These are phyloP conservation scores for Aspergillus ostianus DNA, from an alignment of 495 filamentous ascomycete species.

Conservation along the genomic window DNA sequence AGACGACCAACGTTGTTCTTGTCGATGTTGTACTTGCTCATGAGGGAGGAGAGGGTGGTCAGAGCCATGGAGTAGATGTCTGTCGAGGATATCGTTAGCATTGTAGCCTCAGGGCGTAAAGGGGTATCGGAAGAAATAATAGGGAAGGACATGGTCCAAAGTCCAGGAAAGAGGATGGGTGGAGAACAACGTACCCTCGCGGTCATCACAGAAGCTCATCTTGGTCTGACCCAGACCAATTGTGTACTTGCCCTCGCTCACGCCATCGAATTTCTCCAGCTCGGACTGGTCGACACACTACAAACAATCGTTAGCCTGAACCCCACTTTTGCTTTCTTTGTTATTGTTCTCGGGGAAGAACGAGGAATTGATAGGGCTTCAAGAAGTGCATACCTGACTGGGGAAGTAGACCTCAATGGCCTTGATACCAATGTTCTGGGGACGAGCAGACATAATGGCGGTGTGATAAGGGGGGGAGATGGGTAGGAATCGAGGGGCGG, in stretches of 20 bases:
- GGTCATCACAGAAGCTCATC: slow-evolving; percentile 99
- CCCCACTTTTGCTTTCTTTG: slow-evolving; percentile 6
- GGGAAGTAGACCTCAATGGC: slow-evolving; percentile 99
- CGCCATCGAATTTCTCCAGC: slow-evolving; percentile 98
- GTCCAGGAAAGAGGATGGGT: neutral
- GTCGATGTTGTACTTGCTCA: slow-evolving; percentile 94
- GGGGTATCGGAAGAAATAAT: neutral
- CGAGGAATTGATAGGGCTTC: neutral
- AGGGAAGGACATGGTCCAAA: neutral
- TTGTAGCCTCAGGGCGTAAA: neutral
- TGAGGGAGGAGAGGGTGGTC: slow-evolving; percentile 81
- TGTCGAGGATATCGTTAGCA: slow-evolving; percentile 32
- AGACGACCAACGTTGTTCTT: slow-evolving; percentile 84
- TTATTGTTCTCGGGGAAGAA: slow-evolving; percentile 4
- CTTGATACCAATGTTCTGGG: slow-evolving; percentile 98
- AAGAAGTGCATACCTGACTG: slow-evolving; percentile 66
- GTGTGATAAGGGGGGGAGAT: slow-evolving; percentile 12
- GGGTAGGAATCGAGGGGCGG: neutral
- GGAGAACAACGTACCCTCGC: slow-evolving; percentile 69
- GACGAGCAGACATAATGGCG: slow-evolving; percentile 77
- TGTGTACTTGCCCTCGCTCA: slow-evolving; percentile 92
- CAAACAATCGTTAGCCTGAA: slow-evolving; percentile 23
- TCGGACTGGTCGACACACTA: slow-evolving; percentile 97
- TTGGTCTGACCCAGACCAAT: slow-evolving; percentile 99
- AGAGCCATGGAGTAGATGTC: slow-evolving; percentile 98